A percentile compares a stretch with the other conserved stretches of the same genome.
These are phyloP conservation scores for Eremochloa ophiuroides DNA, from an alignment of 176 grass and related monocot genomes.

Conservation along the genomic window DNA sequence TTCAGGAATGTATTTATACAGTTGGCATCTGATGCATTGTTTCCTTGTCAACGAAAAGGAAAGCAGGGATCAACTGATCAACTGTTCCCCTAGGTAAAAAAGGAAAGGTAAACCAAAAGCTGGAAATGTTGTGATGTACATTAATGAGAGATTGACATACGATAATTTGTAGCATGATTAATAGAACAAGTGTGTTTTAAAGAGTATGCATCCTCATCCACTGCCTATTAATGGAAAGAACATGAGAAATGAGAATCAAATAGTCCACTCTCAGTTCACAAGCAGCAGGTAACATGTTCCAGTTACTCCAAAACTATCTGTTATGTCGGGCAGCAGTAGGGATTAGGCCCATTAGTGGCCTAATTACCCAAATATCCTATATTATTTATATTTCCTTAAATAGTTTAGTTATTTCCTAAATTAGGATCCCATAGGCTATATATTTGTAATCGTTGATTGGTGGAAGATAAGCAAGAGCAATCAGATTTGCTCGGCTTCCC, in stretches of 20 bases:
- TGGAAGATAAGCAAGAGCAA: no score
- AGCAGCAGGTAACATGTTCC: neutral
- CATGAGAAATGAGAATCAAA: neutral
- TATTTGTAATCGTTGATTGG: no score
- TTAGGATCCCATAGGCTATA: no score
- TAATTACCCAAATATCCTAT: no score
- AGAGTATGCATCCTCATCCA: neutral
- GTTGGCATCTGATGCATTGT: neutral
- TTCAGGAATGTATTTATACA: neutral
- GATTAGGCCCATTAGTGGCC: no score
- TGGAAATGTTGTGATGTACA: neutral
- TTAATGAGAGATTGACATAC: neutral
- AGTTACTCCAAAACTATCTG: neutral
- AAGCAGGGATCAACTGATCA: neutral
- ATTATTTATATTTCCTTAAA: no score
- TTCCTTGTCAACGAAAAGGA: neutral
- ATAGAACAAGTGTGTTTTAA: neutral
- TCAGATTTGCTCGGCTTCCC: no score
- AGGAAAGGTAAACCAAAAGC: neutral
- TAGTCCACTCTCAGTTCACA: neutral
- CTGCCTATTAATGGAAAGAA: neutral
- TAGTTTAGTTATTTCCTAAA: no score
- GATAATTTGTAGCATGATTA: neutral
- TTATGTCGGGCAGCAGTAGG: no score
- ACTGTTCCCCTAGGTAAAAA: neutral